Evolutionary conservation across 164 flowering plant genomes (phyloP).

Genomic region (Vitis labrusca): DNA sequence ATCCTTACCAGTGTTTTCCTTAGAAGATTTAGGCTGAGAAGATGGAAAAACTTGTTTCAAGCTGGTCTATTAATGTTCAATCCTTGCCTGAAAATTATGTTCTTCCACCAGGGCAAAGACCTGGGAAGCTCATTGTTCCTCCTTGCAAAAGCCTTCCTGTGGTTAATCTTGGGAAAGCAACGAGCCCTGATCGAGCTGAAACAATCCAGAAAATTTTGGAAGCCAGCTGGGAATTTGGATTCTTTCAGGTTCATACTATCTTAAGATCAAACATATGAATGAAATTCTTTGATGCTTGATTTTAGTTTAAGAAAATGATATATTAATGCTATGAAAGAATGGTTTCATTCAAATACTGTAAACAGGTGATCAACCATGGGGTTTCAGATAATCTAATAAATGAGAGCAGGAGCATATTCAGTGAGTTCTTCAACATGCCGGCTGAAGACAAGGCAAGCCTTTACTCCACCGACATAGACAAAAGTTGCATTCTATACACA

Average conservation of each 20-base stretch:
- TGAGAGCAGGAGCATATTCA: conserved; percentile 9
- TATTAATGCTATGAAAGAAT: not conserved
- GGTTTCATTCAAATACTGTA: not conserved
- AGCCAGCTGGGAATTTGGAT: conserved; percentile 32
- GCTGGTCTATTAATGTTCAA: conserved; percentile 15
- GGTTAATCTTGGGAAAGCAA: conserved; percentile 15
- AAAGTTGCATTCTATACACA: conserved; percentile 19
- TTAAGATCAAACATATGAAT: not conserved
- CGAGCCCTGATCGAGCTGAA: conserved; percentile 8
- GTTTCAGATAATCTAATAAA: no score
- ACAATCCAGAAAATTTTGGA: conserved; percentile 20
- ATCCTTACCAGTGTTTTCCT: no score
- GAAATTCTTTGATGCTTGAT: not conserved
- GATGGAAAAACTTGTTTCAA: conserved; percentile 22
- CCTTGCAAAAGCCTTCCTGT: conserved; percentile 24
- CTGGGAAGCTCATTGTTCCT: conserved; percentile 23
- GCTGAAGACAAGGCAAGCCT: conserved; percentile 21
- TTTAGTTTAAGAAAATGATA: not conserved
- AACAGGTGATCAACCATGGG: conserved; percentile 39
- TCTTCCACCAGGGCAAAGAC: conserved; percentile 24
- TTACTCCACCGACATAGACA: conserved; percentile 24
- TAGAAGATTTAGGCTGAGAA: no score
- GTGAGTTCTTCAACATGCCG: conserved; percentile 38
- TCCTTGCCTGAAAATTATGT: conserved; percentile 27
- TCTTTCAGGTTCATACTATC: conserved; percentile 33